phyloP scores from a whole-genome alignment of 164 flowering plant species.

The Vitis amurensis region DNA sequence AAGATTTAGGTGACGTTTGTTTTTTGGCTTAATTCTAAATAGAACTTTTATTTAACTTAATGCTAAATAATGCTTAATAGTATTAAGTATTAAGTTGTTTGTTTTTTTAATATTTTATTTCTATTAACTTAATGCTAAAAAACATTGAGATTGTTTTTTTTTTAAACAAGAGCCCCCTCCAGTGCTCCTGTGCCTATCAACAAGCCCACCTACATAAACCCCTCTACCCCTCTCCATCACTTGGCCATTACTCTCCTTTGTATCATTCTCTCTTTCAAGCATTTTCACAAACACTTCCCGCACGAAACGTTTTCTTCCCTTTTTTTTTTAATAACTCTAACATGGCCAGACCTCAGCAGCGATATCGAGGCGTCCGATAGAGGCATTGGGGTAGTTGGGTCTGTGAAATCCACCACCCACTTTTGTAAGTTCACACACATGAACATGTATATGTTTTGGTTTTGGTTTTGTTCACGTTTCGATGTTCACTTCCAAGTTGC shows the following conservation, averaged over 20 bases:
- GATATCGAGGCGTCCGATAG: constrained; percentile 70
- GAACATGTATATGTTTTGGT: too few relatives aligned
- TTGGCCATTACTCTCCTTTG: constrained; percentile 5
- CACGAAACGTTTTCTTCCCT: constrained; percentile 4
- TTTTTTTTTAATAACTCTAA: not conserved
- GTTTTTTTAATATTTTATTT: too few relatives aligned
- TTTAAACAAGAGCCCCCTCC: not conserved
- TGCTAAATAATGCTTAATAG: too few relatives aligned
- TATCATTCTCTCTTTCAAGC: constrained; percentile 20
- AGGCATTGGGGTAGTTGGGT: constrained; percentile 92
- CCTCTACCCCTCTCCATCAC: constrained; percentile 17
- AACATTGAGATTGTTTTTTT: too few relatives aligned
- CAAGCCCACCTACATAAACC: constrained; percentile 38
- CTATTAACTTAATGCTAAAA: too few relatives aligned
- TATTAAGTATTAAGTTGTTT: too few relatives aligned
- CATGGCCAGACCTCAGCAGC: constrained; percentile 69
- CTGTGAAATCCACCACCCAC: constrained; percentile 80
- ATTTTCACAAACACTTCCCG: constrained; percentile 25
- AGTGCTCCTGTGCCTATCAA: constrained; percentile 14
- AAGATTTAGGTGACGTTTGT: too few relatives aligned
- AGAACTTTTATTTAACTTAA: too few relatives aligned
- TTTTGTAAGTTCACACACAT: constrained; percentile 44
- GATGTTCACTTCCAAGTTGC: not conserved
- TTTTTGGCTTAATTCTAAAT: too few relatives aligned
- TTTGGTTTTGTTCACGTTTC: not conserved